phyloP scores from a whole-genome alignment of 2,329 filamentous ascomycete genomes.

The Aspergillus sp. region DNA sequence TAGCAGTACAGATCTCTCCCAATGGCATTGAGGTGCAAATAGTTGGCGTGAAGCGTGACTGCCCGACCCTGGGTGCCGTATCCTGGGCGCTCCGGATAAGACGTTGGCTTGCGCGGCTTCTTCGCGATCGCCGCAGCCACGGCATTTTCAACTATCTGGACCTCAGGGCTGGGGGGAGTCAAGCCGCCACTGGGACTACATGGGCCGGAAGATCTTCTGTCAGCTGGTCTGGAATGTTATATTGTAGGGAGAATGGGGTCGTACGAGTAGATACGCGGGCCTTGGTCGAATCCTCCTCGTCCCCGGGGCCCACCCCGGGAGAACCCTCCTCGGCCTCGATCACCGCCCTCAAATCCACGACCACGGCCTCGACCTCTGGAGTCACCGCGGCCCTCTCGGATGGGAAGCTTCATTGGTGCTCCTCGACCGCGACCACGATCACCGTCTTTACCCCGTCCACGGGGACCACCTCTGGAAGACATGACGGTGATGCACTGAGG shows the following conservation, averaged over 20 bases:
- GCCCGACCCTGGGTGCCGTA: slow-evolving; percentile 34
- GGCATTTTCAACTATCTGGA: slow-evolving; percentile 28
- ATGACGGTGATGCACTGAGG: slow-evolving; percentile 7
- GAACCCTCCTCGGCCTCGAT: slow-evolving; percentile 9
- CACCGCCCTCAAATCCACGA: slow-evolving; percentile 1
- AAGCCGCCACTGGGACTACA: slow-evolving; percentile 22
- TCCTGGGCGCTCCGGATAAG: slow-evolving; percentile 36
- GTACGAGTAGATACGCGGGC: slow-evolving; percentile 30
- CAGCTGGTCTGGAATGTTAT: neutral
- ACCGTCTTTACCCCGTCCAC: slow-evolving; percentile 17
- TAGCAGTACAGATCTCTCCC: slow-evolving; percentile 44
- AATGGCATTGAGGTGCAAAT: slow-evolving; percentile 36
- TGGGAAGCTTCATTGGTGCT: slow-evolving; percentile 20
- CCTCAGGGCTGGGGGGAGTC: slow-evolving; percentile 20
- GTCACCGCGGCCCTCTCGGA: slow-evolving; percentile 16
- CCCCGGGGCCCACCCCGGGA: slow-evolving; percentile 8
- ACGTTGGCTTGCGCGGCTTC: slow-evolving; percentile 13
- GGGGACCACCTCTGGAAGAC: slow-evolving; percentile 16
- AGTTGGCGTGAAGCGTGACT: slow-evolving; percentile 40
- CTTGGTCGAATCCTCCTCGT: slow-evolving; percentile 13
- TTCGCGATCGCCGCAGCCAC: slow-evolving; percentile 24
- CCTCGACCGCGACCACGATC: slow-evolving; percentile 22
- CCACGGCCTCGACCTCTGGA: slow-evolving; percentile 20
- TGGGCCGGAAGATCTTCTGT: neutral
- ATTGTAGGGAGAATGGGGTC: slow-evolving; percentile 8